A percentile compares a stretch with the other conserved stretches of the same genome.
Evolutionary conservation across 495 filamentous ascomycete species (phyloP).

Genomic region (Chaetomidium leptoderma): DNA sequence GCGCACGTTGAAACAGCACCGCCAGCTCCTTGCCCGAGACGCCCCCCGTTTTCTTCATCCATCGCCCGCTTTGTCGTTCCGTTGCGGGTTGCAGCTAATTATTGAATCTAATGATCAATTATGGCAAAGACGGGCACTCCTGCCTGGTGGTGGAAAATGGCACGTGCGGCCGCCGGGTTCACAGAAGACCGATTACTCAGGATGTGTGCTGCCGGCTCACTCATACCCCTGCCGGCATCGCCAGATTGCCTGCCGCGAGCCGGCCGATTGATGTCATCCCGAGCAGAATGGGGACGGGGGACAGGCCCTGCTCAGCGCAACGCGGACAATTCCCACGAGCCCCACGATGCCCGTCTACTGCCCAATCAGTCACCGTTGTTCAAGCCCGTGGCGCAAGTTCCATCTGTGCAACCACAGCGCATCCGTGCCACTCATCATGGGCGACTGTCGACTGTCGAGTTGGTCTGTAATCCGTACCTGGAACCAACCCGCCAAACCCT

Average conservation of each 20-base stretch:
- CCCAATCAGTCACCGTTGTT: not conserved
- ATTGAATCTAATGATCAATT: too few relatives aligned
- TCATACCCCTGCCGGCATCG: not conserved
- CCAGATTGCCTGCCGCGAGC: not conserved
- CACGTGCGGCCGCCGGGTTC: too few relatives aligned
- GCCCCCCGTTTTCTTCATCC: not conserved
- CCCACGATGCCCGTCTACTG: too few relatives aligned
- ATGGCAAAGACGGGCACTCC: too few relatives aligned
- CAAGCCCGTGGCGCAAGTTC: not conserved
- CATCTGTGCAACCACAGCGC: too few relatives aligned
- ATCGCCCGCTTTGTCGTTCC: too few relatives aligned
- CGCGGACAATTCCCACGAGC: not conserved
- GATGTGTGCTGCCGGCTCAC: not conserved
- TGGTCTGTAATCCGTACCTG: too few relatives aligned
- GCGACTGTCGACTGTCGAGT: not conserved
- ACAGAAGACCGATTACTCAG: not conserved
- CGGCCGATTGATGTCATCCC: constrained; percentile 2
- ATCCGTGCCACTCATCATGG: not conserved
- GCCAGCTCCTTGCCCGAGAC: not conserved
- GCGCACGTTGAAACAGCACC: not conserved
- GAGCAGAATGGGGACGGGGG: not conserved
- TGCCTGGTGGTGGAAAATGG: too few relatives aligned
- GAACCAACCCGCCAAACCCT: not conserved
- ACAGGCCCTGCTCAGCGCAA: not conserved
- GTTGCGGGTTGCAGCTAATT: not conserved